Conservation (phyloP, 106 monocot species). For the Amphibolis antarctica region DNA sequence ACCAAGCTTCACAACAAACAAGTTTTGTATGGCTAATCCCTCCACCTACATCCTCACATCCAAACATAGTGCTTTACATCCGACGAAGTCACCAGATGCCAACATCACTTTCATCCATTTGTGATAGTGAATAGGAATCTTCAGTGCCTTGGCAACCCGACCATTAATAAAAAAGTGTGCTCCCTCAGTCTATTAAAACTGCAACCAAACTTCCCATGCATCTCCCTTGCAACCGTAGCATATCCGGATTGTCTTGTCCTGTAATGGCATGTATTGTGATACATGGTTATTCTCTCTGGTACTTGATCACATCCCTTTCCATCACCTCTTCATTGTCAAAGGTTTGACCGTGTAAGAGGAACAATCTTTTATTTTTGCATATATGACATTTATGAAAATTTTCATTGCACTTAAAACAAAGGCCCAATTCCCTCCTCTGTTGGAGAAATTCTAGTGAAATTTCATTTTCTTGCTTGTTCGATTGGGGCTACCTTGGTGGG, state of each 20-base stretch:
- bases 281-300: not conserved
- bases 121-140: not conserved
- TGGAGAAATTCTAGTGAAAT: not conserved
- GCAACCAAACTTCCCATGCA: not conserved
- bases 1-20: too few species aligned
- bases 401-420: not conserved
- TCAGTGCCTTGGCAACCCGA: not conserved
- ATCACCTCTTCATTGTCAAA: not conserved
- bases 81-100: not conserved
- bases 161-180: not conserved
- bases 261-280: not conserved
- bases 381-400: not conserved
- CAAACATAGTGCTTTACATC: not conserved
- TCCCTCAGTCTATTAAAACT: not conserved
- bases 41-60: fast-evolving
- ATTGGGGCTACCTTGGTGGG: not conserved
- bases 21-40: not conserved
- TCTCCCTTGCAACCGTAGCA: not conserved
- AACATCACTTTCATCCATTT: not conserved
- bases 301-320: too few species aligned
- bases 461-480: not conserved
- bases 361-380: not conserved
- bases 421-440: not conserved
- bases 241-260: not conserved
- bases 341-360: not conserved